These are phyloP conservation scores for Epichloe hybrida DNA, from an alignment of 2,329 filamentous ascomycete genomes.

Conservation along the genomic window DNA sequence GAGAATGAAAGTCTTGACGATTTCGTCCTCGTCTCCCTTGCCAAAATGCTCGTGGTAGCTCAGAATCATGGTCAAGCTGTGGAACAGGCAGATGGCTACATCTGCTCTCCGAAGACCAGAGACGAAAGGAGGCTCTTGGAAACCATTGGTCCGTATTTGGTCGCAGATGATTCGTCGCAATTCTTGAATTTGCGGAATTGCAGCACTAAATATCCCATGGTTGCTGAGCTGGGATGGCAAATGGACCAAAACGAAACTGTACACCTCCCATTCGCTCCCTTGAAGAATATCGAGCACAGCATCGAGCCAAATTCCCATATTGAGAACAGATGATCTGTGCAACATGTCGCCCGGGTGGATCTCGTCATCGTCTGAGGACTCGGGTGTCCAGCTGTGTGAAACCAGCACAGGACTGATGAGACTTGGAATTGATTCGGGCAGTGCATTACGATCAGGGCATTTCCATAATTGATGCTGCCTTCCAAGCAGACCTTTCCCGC, in stretches of 20 bases:
- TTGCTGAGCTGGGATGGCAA: conserved; percentile 82
- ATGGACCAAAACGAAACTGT: conserved; percentile 79
- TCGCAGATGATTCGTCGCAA: conserved; percentile 69
- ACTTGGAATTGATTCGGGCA: conserved; percentile 34
- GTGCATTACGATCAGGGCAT: conserved; percentile 40
- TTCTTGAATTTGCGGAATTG: conserved; percentile 61
- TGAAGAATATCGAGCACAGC: conserved; percentile 59
- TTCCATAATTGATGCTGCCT: conserved; percentile 43
- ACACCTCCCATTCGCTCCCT: conserved; percentile 78
- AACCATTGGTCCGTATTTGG: conserved; percentile 62
- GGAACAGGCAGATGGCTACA: conserved; percentile 77
- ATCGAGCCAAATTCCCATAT: conserved; percentile 61
- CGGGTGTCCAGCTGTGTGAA: conserved; percentile 17
- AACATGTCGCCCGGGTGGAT: conserved; percentile 18
- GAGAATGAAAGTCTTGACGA: conserved; percentile 73
- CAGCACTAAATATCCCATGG: conserved; percentile 66
- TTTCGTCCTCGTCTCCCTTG: conserved; percentile 76
- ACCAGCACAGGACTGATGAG: conserved; percentile 38
- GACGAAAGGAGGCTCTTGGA: conserved; percentile 68
- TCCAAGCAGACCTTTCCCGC: conserved; percentile 17
- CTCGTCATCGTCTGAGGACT: conserved; percentile 6
- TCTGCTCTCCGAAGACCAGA: conserved; percentile 75
- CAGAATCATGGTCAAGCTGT: conserved; percentile 73
- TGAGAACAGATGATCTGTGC: conserved; percentile 29
- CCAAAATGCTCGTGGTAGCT: conserved; percentile 81